Conservation (phyloP, 2,329 filamentous ascomycete species). For the Verticillium dahliae region DNA sequence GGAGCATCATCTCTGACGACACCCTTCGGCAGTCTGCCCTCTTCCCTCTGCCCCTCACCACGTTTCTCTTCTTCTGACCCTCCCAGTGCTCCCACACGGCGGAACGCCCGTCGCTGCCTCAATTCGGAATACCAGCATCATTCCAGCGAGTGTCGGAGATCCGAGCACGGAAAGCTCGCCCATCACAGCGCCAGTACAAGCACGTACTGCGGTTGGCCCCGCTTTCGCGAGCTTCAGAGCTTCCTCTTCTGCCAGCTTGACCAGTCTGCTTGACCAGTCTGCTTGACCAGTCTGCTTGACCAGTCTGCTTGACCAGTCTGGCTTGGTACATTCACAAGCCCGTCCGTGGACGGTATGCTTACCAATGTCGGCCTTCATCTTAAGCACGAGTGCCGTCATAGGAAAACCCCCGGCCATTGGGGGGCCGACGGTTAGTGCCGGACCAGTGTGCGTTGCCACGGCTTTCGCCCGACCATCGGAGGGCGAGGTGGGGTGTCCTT, state of each 20-base stretch:
- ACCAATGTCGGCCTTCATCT: neutral
- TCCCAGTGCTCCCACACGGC: conserved; percentile 36
- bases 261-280: too few relatives aligned
- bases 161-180: conserved; percentile 1
- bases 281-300: too few relatives aligned
- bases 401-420: neutral
- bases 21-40: neutral
- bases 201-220: neutral
- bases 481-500: neutral
- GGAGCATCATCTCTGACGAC: neutral
- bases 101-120: neutral
- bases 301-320: too few relatives aligned
- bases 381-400: neutral
- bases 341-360: neutral
- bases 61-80: conserved; percentile 55
- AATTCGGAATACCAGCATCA: neutral
- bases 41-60: conserved; percentile 44
- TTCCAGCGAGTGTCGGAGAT: conserved; percentile 1
- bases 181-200: neutral
- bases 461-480: neutral
- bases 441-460: neutral
- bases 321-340: neutral
- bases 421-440: neutral
- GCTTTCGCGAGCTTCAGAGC: neutral
- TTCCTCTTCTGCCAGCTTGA: neutral